These are phyloP conservation scores for Umbilicus rupestris DNA, from an alignment of 164 flowering plant species.

Conservation along the genomic window DNA sequence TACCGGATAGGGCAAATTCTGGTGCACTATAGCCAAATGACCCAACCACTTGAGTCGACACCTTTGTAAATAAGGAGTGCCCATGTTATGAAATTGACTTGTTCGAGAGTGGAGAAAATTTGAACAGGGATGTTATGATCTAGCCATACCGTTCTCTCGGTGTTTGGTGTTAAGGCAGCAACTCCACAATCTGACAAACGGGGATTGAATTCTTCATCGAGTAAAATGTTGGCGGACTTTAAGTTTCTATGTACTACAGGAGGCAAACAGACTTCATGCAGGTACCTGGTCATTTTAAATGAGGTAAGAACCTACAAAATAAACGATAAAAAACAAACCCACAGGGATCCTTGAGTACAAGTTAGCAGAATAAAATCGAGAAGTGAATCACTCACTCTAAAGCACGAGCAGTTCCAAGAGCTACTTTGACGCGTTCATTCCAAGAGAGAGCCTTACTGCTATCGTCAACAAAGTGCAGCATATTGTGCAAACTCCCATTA, in stretches of 20 bases:
- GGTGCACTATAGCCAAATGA: constrained; percentile 98
- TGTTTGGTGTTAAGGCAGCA: constrained; percentile 79
- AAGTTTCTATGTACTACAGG: constrained; percentile 94
- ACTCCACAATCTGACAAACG: constrained; percentile 90
- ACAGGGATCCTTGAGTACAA: neutral
- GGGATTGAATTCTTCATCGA: constrained; percentile 86
- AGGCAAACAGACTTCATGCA: constrained; percentile 97
- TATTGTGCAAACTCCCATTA: constrained; percentile 76
- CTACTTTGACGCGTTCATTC: constrained; percentile 82
- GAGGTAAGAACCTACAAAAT: neutral
- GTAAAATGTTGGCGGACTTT: constrained; percentile 90
- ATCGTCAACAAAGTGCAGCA: constrained; percentile 77
- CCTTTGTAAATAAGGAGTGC: constrained; percentile 23
- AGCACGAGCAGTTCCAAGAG: constrained; percentile 95
- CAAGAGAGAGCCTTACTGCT: constrained; percentile 58
- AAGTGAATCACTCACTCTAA: constrained; percentile 48
- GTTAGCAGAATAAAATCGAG: neutral
- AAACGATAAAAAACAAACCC: constrained; percentile 7
- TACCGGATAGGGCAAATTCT: constrained; percentile 90
- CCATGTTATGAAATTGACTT: neutral
- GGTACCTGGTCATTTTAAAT: constrained; percentile 46
- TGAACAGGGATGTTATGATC: neutral
- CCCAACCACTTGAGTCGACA: constrained; percentile 79
- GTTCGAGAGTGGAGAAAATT: neutral
- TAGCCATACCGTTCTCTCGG: constrained; percentile 72